A percentile compares a stretch with the other conserved stretches of the same genome.
Evolutionary conservation across 768 basidiomycete genomes (phyloP).

Genomic region (Cyathus striatus): DNA sequence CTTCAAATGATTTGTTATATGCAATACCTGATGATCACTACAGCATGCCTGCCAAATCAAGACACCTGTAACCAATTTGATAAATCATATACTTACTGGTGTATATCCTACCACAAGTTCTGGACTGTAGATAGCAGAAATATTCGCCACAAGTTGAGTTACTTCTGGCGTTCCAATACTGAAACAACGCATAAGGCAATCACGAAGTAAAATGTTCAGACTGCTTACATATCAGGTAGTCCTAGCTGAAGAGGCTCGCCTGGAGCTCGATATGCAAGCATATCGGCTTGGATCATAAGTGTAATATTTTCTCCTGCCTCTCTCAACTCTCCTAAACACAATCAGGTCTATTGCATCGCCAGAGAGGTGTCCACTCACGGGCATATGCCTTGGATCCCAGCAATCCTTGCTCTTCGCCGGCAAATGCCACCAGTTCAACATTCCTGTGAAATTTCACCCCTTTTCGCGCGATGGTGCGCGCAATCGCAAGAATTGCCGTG

Average conservation of each 20-base stretch:
- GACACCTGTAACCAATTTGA: background rate
- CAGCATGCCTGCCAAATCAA: slow-evolving; percentile 61
- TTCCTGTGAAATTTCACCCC: slow-evolving; percentile 68
- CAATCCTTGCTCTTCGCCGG: slow-evolving; percentile 91
- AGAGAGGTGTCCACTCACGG: slow-evolving; percentile 38
- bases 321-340: slow-evolving; percentile 49
- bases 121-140: slow-evolving; percentile 78
- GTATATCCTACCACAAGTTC: slow-evolving; percentile 70
- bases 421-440: slow-evolving; percentile 79
- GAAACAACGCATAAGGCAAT: background rate
- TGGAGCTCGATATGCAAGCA: slow-evolving; percentile 80
- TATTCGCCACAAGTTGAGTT: slow-evolving; percentile 65
- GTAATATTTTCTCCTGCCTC: slow-evolving; percentile 59
- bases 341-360: background rate
- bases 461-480: slow-evolving; percentile 63
- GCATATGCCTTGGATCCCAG: slow-evolving; percentile 77
- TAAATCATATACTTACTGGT: slow-evolving; percentile 29
- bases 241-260: slow-evolving; percentile 82
- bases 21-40: slow-evolving; percentile 77
- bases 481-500: slow-evolving; percentile 74
- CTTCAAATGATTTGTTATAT: background rate
- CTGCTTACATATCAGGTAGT: slow-evolving; percentile 62
- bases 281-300: slow-evolving; percentile 88
- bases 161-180: slow-evolving; percentile 82
- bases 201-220: background rate